These are phyloP conservation scores for Xylariomycetidae sp. DNA, from an alignment of 2,329 filamentous ascomycete species.

Conservation along the genomic window DNA sequence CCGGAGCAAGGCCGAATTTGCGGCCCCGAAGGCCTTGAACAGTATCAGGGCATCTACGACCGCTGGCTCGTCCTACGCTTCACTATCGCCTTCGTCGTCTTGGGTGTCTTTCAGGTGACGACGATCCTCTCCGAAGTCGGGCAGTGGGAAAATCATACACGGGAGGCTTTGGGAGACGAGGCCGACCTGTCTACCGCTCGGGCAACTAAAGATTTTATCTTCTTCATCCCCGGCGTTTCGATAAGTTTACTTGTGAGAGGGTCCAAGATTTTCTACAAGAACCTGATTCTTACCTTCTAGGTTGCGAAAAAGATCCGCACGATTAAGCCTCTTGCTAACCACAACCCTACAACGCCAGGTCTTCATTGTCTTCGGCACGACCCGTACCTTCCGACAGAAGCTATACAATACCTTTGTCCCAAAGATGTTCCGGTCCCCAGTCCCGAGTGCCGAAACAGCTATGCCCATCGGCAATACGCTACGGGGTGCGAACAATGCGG, in stretches of 20 bases:
- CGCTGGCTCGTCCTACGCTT: slow-evolving; percentile 34
- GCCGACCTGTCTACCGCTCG: slow-evolving; percentile 24
- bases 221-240: slow-evolving; percentile 27
- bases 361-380: slow-evolving; percentile 22
- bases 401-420: slow-evolving; percentile 16
- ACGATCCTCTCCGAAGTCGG: slow-evolving; percentile 28
- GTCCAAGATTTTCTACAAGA: not conserved
- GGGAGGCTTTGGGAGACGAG: slow-evolving; percentile 16
- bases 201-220: slow-evolving; percentile 26
- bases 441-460: too few relatives aligned
- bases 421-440: slow-evolving; percentile 12
- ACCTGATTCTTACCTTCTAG: not conserved
- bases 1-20: slow-evolving; percentile 11
- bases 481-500: too few relatives aligned
- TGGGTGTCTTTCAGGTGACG: slow-evolving; percentile 29
- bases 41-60: slow-evolving; percentile 30
- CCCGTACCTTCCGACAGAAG: slow-evolving; percentile 13
- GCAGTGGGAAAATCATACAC: slow-evolving; percentile 19
- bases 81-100: slow-evolving; percentile 31
- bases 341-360: slow-evolving; percentile 11
- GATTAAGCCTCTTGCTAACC: not conserved
- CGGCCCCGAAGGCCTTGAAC: slow-evolving; percentile 9
- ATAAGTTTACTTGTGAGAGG: slow-evolving; percentile 21
- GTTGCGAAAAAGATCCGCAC: not conserved
- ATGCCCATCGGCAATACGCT: too few relatives aligned